Evolutionary conservation across 2,329 filamentous ascomycete genomes (phyloP), one percentile per base, ranked within the genome.

Genomic region (Orbilia oligospora): DNA sequence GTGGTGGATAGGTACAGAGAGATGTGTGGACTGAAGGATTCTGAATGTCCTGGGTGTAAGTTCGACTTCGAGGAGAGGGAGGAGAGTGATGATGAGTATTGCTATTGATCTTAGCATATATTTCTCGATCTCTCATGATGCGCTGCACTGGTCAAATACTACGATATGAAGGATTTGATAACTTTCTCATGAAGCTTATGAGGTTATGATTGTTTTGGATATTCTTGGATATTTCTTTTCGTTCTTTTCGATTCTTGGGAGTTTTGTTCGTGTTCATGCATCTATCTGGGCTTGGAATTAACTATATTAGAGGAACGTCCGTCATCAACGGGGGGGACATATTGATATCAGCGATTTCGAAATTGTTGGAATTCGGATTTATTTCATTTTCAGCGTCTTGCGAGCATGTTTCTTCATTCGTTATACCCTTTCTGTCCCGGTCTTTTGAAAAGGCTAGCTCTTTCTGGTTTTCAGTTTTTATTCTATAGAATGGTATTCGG

Each of bases 81-180:
- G 14, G 73, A 77, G 61, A 77, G 73, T 24, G 73, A 71, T 48
- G 73, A 77, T 22, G 73, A 77, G 51, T 68, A 71, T 18, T 77
- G 58, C 24, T 77, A 63, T 30, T 68, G 48, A n/a, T n/a, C n/a
- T n/a, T n/a, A n/a, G n/a, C n/a, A n/a, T n/a, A n/a, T n/a, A n/a
- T n/a, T n/a, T n/a, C n/a, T n/a, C n/a, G n/a, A n/a, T n/a, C n/a
- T n/a, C n/a, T n/a, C n/a, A n/a, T n/a, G n/a, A n/a, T n/a, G 55
- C 20, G 22, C 4, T 49, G 3, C 14, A 18, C 41, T n/a, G 1
- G 14, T 24, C 5, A 6, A 16, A 33, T 18, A n/a, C n/a, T n/a
- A n/a, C n/a, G n/a, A n/a, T n/a, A n/a, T n/a, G n/a, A n/a, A n/a
- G n/a, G n/a, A n/a, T n/a, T n/a, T n/a, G n/a, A n/a, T n/a, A n/a